Evolutionary conservation across 179 eudicot genomes (phyloP).

Genomic region (Pouteria campechiana): DNA sequence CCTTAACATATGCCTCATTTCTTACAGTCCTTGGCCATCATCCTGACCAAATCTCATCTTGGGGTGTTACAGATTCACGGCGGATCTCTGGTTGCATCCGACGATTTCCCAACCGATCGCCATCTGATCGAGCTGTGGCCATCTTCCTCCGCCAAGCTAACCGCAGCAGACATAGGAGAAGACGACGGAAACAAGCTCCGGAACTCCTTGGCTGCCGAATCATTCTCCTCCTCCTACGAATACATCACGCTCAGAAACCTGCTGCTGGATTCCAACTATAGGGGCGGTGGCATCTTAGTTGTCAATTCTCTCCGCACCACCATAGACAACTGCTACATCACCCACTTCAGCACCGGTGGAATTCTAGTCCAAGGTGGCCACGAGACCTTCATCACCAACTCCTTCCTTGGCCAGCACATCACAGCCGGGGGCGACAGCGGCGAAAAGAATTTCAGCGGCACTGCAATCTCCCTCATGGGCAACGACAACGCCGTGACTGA

Average conservation of each 20-base stretch:
- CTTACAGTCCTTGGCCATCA: too few species aligned
- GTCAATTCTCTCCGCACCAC: slow-evolving; percentile 37
- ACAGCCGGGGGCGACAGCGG: slow-evolving; percentile 51
- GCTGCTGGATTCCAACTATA: slow-evolving; percentile 49
- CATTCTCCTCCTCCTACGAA: slow-evolving; percentile 30
- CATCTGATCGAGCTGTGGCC: slow-evolving; percentile 48
- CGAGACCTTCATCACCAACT: slow-evolving; percentile 50
- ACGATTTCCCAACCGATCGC: slow-evolving; percentile 32
- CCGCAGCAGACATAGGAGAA: too few species aligned
- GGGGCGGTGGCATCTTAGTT: slow-evolving; percentile 65
- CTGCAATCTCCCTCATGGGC: slow-evolving; percentile 46
- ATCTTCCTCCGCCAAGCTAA: too few species aligned
- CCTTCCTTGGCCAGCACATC: slow-evolving; percentile 60
- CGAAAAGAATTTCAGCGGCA: slow-evolving; percentile 52
- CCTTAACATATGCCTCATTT: too few species aligned
- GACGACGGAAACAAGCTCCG: slow-evolving; percentile 1
- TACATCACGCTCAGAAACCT: slow-evolving; percentile 54
- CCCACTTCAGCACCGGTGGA: slow-evolving; percentile 55
- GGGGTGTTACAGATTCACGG: slow-evolving; percentile 43
- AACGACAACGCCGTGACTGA: slow-evolving; percentile 67
- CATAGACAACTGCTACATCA: slow-evolving; percentile 59
- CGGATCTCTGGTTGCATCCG: slow-evolving; percentile 61
- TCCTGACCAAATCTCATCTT: not conserved
- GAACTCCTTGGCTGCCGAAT: slow-evolving; percentile 3
- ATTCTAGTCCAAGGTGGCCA: slow-evolving; percentile 57